Conservation (phyloP, 352 stramenopile genomes). For the Phytopythium ostracodes region DNA sequence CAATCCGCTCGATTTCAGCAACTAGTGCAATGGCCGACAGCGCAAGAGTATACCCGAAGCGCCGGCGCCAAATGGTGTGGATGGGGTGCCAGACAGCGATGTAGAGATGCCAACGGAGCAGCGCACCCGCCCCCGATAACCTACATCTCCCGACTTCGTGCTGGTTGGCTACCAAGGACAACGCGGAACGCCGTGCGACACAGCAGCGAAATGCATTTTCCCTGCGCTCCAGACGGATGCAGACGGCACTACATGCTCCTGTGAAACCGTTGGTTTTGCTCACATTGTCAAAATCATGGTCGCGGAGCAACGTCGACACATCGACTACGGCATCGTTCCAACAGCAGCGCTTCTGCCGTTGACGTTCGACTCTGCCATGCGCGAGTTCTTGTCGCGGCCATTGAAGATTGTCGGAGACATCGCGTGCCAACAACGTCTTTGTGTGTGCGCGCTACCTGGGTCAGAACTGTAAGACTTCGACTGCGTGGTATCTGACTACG, state of each 20-base stretch:
- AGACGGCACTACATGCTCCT: neutral
- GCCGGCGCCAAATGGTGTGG: too few relatives aligned
- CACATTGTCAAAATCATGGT: slow-evolving; percentile 1
- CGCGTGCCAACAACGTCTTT: neutral
- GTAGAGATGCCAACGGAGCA: too few relatives aligned
- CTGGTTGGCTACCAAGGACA: slow-evolving; percentile 6
- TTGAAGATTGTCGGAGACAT: slow-evolving; percentile 4
- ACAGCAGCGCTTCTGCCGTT: slow-evolving; percentile 1
- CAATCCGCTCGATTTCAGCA: too few relatives aligned
- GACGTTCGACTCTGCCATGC: neutral
- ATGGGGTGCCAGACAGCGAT: too few relatives aligned
- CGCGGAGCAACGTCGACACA: neutral
- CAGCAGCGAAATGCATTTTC: neutral
- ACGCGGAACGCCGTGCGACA: neutral
- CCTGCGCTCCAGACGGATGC: neutral
- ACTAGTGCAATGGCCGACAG: too few relatives aligned
- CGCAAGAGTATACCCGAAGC: too few relatives aligned
- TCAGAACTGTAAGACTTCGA: slow-evolving; percentile 1
- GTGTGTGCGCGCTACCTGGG: slow-evolving; percentile 1
- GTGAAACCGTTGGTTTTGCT: neutral
- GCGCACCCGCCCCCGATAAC: too few relatives aligned
- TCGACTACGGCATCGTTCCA: slow-evolving; percentile 4
- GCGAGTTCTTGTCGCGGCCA: neutral
- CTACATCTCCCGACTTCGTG: neutral
- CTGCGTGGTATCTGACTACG: slow-evolving; percentile 4